Base-by-base conservation (phyloP, 306 rosid species). In the Geum urbanum region DNA sequence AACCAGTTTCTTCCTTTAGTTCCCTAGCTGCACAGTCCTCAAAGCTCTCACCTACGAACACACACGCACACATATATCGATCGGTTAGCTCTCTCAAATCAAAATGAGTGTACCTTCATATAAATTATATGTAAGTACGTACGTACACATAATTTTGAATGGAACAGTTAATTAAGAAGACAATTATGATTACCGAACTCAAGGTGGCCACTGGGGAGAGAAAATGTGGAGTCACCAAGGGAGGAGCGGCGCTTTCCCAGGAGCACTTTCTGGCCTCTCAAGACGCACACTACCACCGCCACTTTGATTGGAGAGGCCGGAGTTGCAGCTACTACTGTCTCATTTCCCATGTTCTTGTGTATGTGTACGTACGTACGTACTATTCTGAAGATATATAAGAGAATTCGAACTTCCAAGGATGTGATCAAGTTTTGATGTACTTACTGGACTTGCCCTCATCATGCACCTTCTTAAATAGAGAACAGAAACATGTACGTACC, bases 1-100 rank as follows among this genome's bases (percentile, higher is more conserved):
- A 40, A 37, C 84, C 95, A 0, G 92, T 86, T 78, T 91, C 97
- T 67, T 91, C 97, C 67, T 77, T 91, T 78, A 84, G 48, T 59
- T 91, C 97, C 47, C 95, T 83, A 8, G 12, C 66, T 0, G 85
- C 92, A 47, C 97, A 91, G 72, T 84, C 95, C 74, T 91, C 95
- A 8, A 91, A 88, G 39, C 80, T 84, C 83, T 91, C 97, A 4
- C 90, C 95, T 84, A 19, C 39, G 8, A 20, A 46, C 54, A 51
- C 32, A 27, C 2, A 27, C 2, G 2, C 2, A 27, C 2, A 27
- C 2, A 27, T 27, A 32, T 32, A 1, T 32, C 37, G 37, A 2
- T 32, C 37, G 37, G 37, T 32, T 32, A 32, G 37, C 37, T 32
- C 37, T 4, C 37, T 32, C 3, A 32, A 32, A 32, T 32, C 1